Evolutionary conservation across 2,329 filamentous ascomycete species (phyloP).

Genomic region (Ustulina deusta): DNA sequence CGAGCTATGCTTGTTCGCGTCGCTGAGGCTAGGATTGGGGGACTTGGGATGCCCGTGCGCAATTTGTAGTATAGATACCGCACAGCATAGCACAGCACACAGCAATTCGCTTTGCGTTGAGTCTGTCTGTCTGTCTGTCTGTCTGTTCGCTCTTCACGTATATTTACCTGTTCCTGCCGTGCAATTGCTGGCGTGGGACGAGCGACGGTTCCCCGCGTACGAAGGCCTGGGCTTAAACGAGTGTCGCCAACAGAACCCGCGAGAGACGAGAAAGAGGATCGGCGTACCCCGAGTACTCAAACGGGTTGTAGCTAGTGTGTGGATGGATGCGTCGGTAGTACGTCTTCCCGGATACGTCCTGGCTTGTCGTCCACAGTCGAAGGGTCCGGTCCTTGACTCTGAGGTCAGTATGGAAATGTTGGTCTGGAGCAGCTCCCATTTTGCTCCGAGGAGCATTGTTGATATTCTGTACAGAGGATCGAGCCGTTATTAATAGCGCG

Average conservation of each 20-base stretch:
- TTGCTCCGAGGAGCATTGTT: slow-evolving; percentile 12
- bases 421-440: slow-evolving; percentile 2
- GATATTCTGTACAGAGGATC: slow-evolving; percentile 23
- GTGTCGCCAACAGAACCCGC: slow-evolving; percentile 6
- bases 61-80: slow-evolving; percentile 2
- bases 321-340: not conserved
- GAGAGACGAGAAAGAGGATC: not conserved
- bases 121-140: not conserved
- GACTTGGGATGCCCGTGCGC: slow-evolving; percentile 9
- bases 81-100: not conserved
- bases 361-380: slow-evolving; percentile 12
- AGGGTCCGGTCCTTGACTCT: slow-evolving; percentile 1
- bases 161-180: not conserved
- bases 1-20: slow-evolving; percentile 5
- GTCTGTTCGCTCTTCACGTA: not conserved
- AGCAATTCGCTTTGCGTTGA: not conserved
- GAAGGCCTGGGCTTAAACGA: not conserved
- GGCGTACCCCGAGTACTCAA: not conserved
- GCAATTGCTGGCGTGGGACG: slow-evolving; percentile 5
- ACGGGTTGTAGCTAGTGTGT: not conserved
- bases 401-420: slow-evolving; percentile 5
- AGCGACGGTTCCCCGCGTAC: slow-evolving; percentile 12
- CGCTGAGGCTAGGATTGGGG: not conserved
- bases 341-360: slow-evolving; percentile 5
- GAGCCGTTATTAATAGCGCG: slow-evolving; percentile 36